Evolutionary conservation across 2,329 filamentous ascomycete species (phyloP).

Genomic region (Aplosporella prunicola): DNA sequence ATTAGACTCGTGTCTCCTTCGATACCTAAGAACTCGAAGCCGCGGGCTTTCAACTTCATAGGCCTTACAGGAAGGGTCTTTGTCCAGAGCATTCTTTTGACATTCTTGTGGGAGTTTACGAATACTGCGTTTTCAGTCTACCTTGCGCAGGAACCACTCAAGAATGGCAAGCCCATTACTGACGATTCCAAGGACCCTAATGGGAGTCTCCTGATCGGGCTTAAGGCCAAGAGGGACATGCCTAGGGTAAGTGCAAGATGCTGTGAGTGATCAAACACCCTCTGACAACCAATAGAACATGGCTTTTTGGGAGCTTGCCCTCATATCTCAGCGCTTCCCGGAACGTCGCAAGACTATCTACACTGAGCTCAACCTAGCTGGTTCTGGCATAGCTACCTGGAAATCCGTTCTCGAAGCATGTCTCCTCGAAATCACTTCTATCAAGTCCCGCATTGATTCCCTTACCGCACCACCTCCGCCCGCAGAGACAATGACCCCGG

Average conservation of each 20-base stretch:
- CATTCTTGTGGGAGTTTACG: constrained; percentile 64
- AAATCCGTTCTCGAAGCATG: constrained; percentile 64
- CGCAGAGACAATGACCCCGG: constrained; percentile 17
- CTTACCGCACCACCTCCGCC: constrained; percentile 20
- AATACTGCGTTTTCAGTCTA: constrained; percentile 74
- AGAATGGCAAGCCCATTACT: constrained; percentile 75
- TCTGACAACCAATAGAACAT: constrained; percentile 48
- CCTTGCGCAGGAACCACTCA: constrained; percentile 70
- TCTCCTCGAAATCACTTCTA: constrained; percentile 56
- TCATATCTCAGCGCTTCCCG: constrained; percentile 66
- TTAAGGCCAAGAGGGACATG: constrained; percentile 73
- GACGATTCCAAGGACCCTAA: constrained; percentile 84
- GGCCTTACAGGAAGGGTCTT: constrained; percentile 16
- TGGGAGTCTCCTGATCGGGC: constrained; percentile 72
- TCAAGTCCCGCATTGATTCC: constrained; percentile 58
- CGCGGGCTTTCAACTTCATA: constrained; percentile 5
- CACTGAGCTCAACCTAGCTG: constrained; percentile 81
- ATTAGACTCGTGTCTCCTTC: not conserved
- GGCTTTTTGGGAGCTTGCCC: constrained; percentile 81
- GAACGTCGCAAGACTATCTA: constrained; percentile 75
- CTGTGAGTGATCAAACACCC: not conserved
- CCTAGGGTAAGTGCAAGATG: constrained; percentile 48
- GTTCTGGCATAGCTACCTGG: constrained; percentile 71
- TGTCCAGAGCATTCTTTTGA: constrained; percentile 54
- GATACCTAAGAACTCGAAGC: constrained; percentile 1